phyloP scores from a whole-genome alignment of 2,329 filamentous ascomycete species.

The Aspergillus niger region DNA sequence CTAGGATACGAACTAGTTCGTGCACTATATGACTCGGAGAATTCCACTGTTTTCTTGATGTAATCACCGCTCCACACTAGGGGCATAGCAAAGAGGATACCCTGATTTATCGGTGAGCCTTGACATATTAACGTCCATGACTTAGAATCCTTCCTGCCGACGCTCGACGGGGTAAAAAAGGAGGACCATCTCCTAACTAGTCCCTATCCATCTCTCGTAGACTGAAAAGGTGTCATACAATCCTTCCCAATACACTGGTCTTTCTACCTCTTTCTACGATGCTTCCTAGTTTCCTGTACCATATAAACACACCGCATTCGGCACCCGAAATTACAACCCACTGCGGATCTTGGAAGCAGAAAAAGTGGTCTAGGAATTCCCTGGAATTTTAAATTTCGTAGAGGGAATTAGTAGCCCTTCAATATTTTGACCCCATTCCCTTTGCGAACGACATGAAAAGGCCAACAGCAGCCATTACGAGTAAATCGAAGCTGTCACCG shows the following conservation, averaged over 20 bases:
- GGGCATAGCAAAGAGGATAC: neutral
- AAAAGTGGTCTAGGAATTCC: neutral
- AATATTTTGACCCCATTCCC: neutral
- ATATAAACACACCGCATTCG: slow-evolving; percentile 22
- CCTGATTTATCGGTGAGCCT: slow-evolving; percentile 3
- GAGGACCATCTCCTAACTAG: neutral
- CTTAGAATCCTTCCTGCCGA: neutral
- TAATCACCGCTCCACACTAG: neutral
- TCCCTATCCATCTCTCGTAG: neutral
- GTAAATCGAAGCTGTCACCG: neutral
- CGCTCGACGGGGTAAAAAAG: neutral
- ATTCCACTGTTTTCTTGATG: neutral
- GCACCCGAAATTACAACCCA: slow-evolving; percentile 23
- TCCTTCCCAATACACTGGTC: neutral
- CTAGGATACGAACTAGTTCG: neutral
- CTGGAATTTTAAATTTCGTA: neutral
- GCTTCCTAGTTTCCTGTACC: slow-evolving; percentile 12
- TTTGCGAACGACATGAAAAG: neutral
- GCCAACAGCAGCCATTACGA: neutral
- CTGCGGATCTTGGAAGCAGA: slow-evolving; percentile 23
- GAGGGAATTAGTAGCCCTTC: neutral
- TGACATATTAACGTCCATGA: neutral
- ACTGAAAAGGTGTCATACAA: neutral
- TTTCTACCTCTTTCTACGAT: slow-evolving; percentile 5
- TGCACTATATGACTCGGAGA: slow-evolving; percentile 4